Conservation (phyloP, 257 asterid genomes). For the Solanum tacnaense region DNA sequence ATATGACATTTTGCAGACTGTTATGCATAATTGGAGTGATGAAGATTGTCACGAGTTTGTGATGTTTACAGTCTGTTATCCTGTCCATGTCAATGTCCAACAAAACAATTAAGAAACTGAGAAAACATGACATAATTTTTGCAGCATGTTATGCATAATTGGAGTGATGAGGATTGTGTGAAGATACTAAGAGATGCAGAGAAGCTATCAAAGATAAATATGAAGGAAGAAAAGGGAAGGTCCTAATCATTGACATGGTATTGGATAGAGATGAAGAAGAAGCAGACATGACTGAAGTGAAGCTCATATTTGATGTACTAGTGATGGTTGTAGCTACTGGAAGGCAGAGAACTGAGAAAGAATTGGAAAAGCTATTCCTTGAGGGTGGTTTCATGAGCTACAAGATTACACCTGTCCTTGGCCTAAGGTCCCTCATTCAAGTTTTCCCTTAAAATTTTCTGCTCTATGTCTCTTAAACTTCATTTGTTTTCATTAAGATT, state of each 20-base stretch:
- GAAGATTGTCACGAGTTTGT: neutral
- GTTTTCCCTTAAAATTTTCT: constrained; percentile 2
- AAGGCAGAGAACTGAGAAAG: constrained; percentile 3
- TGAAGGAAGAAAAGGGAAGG: neutral
- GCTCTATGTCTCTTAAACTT: neutral
- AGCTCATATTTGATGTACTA: constrained; percentile 1
- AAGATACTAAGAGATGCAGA: constrained; percentile 1
- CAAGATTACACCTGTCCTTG: neutral
- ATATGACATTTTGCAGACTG: neutral
- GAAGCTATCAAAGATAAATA: neutral
- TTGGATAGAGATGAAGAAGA: neutral
- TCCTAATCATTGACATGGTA: neutral
- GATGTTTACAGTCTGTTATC: neutral
- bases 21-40: neutral
- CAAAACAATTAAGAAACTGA: neutral
- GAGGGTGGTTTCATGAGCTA: constrained; percentile 5
- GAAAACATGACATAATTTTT: neutral
- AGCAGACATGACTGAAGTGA: neutral
- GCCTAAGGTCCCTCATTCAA: constrained; percentile 5
- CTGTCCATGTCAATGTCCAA: neutral
- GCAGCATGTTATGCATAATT: neutral
- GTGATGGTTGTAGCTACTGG: neutral
- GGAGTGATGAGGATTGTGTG: neutral
- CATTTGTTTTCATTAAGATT: neutral
- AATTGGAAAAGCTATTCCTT: constrained; percentile 1